These are phyloP conservation scores for Dendryphion nanum DNA, from an alignment of 2,329 filamentous ascomycete species.

Conservation along the genomic window DNA sequence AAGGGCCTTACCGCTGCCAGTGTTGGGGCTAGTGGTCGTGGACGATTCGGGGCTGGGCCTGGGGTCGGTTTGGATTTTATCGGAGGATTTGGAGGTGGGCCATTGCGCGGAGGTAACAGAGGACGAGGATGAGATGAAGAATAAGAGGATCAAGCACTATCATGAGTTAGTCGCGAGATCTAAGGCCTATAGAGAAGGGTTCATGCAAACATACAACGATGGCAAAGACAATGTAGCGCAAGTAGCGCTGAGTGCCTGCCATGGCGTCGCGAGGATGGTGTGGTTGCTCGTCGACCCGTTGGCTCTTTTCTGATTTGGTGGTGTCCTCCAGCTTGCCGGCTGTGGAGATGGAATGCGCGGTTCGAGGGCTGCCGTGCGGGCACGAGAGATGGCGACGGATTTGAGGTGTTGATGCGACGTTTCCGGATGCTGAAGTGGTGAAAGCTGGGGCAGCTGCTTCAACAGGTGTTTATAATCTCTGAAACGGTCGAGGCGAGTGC, in stretches of 20 bases:
- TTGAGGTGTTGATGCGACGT: conserved; percentile 15
- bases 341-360: no score
- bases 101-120: conserved; percentile 39
- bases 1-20: conserved; percentile 30
- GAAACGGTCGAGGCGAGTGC: no score
- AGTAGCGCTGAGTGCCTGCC: conserved; percentile 69
- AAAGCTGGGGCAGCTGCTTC: conserved; percentile 1
- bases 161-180: conserved; percentile 12
- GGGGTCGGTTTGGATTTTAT: conserved; percentile 8
- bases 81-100: conserved; percentile 16
- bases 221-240: conserved; percentile 73
- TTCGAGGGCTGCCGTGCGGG: no score
- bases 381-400: no score
- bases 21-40: conserved; percentile 6
- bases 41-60: conserved; percentile 12
- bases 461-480: no score
- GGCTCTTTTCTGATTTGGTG: conserved; percentile 18
- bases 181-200: not conserved
- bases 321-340: conserved; percentile 29
- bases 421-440: conserved; percentile 9
- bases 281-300: conserved; percentile 11
- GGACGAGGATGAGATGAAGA: conserved; percentile 72
- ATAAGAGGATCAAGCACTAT: conserved; percentile 69
- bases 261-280: conserved; percentile 56
- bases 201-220: conserved; percentile 71